Base-by-base conservation (phyloP, 805 yeast species). In the Metschnikowia aberdeeniae region DNA sequence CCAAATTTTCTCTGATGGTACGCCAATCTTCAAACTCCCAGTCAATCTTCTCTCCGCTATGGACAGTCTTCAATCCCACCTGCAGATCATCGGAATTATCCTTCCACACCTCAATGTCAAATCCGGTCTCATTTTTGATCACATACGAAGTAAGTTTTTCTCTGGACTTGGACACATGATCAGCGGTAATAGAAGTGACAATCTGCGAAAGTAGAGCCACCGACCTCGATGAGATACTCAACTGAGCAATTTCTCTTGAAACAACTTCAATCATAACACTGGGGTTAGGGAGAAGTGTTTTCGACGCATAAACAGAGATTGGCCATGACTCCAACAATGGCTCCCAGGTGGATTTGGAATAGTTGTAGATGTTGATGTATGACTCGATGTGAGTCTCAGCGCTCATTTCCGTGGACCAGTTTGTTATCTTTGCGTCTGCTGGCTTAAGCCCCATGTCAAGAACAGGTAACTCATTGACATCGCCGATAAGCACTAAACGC, bases 1-100 rank as follows among this genome's bases (percentile, higher is more conserved):
- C 82, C 45, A 90, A 67, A 44, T 81, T 80, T 58, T 92, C 96
- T 63, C 99, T 82, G 20, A 89, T 77, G 27, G 75, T 75, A 50
- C 87, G 75, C 97, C 98, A 93, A 59, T 92, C 97, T 57, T 90
- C 96, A 68, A 95, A 95, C 34, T 89, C 82, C 97, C 98, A 93
- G 1, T 87, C 84, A 4, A 78, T 60, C 4, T 64, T 62, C 5
- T 77, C 79, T 1, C 77, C 77, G 42, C 80, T 72, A 33, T 68
- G 62, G 12, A 86, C 58, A 0, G 55, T 32, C 0, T 74, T 69
- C 44, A 62, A 53, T 28, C 57, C 47, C 10, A 52, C 52, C 2
- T 63, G 56, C 27, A 60, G 57, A 8, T 66, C 72, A 40, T 85
- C 87, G 7, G 36, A 34, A 4, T 47, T 44, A 26, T 51, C 56